Conservation (phyloP, 768 basidiomycete species). For the Rhizopogon sp. region DNA sequence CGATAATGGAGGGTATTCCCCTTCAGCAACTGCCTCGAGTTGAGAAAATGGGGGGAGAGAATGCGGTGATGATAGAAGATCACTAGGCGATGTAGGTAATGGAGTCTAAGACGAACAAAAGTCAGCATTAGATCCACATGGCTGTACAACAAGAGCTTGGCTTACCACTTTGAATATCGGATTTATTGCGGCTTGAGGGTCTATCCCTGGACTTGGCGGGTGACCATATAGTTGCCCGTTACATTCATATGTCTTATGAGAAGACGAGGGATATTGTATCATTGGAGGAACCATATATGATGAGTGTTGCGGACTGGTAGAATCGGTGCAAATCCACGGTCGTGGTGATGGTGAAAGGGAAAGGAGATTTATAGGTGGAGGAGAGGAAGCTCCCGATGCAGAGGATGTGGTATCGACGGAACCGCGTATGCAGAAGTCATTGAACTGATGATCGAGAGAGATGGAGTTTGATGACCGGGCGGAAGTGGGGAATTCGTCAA, state of each 20-base stretch:
- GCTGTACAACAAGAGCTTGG: constrained; percentile 12
- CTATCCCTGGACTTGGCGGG: constrained; percentile 56
- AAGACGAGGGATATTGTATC: constrained; percentile 34
- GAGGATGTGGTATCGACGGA: constrained; percentile 58
- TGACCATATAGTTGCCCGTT: constrained; percentile 47
- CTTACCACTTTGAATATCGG: constrained; percentile 91
- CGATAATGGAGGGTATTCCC: constrained; percentile 67
- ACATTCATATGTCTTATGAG: constrained; percentile 44
- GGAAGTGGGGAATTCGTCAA: constrained; percentile 68
- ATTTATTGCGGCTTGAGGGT: constrained; percentile 69
- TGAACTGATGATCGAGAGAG: constrained; percentile 70
- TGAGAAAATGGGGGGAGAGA: constrained; percentile 75
- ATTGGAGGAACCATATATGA: constrained; percentile 32
- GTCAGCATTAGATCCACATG: constrained; percentile 4
- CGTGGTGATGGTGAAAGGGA: constrained; percentile 64
- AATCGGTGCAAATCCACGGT: constrained; percentile 47
- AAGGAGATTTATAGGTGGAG: constrained; percentile 71
- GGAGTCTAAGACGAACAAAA: constrained; percentile 38
- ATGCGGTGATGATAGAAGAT: constrained; percentile 36
- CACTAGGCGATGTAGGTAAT: constrained; percentile 39
- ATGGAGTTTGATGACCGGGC: constrained; percentile 78
- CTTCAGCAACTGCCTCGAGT: constrained; percentile 78
- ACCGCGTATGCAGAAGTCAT: constrained; percentile 70
- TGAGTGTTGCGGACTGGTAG: constrained; percentile 28
- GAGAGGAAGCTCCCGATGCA: constrained; percentile 62